Base-by-base conservation (phyloP, 1,284 basidiomycete genomes). In the Athelia sp. region DNA sequence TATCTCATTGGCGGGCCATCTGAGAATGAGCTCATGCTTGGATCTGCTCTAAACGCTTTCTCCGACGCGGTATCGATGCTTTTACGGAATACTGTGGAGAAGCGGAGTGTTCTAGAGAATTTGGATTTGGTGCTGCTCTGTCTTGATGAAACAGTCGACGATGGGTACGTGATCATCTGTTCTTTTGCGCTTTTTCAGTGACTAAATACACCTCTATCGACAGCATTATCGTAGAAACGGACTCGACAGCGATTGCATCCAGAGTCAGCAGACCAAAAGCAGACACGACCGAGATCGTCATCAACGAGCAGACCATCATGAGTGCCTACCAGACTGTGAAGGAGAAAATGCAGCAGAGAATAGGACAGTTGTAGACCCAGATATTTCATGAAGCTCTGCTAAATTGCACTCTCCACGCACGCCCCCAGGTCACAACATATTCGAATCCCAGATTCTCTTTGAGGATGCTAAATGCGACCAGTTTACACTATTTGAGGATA, bases 1-100 rank as follows among this genome's bases (percentile, higher is more conserved):
- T 97, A 98, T 76, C 84, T 99, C 59, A 81, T 99, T 62, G 93
- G 91, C 15, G 87, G 90, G 3, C 77, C 91, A 11, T 76, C 79
- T 2, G 94, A 97, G 70, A 99, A 99, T 71, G 96, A 99, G 70
- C 80, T 99, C 54, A 98, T 99, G 93, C 84, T 99, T 40, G 84
- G 90, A 52, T 73, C 82, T 15, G 87, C 93, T 8, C 82, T 99
- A 19, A 78, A 75, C 43, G 91, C 93, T 0, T 88, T 98, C 62
- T 79, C 84, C 51, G 97, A 99, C 62, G 90, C 94, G 11, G 74
- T 95, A 17, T 82, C 84, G 22, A 75, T 97, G 60, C 75, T 99
- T 26, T 77, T 99, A 24, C 81, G 93, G 38, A 92, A 93, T 63
- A 88, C 95, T 62, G 82, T 99, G 22, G 97, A 99, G 76, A 99